Percentiles rank a stretch among this genome's conserved stretches.
phyloP scores from a whole-genome alignment of 2,329 filamentous ascomycete genomes.

The Domatiomyces catenatus region DNA sequence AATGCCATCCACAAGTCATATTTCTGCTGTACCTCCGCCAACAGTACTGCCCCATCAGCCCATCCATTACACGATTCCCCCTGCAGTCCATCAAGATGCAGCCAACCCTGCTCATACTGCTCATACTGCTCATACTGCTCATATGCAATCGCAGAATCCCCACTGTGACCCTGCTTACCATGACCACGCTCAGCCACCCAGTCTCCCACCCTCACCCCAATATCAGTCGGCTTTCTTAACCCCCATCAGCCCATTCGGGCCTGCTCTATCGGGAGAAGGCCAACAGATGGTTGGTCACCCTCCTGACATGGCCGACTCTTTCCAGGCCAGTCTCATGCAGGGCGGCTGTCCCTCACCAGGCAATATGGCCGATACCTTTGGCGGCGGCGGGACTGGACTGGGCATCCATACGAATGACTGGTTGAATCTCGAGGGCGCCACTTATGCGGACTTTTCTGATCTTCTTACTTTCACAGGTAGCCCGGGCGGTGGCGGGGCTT shows the following conservation, averaged over 20 bases:
- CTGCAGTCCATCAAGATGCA: conserved; percentile 11
- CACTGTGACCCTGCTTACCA: conserved; percentile 18
- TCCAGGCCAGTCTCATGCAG: conserved; percentile 32
- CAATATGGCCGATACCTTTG: conserved; percentile 32
- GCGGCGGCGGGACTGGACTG: conserved; percentile 23
- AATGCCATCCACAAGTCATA: conserved; percentile 10
- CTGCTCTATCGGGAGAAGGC: conserved; percentile 36
- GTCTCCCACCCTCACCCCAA: conserved; percentile 90
- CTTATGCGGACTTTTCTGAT: conserved; percentile 26
- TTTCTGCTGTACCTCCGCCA: conserved; percentile 19
- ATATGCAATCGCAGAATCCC: conserved; percentile 12
- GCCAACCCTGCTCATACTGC: conserved; percentile 7
- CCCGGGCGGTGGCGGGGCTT: background rate
- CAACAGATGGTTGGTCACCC: conserved; percentile 35
- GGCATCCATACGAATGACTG: conserved; percentile 18
- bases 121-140: conserved; percentile 6
- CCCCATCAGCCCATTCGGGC: conserved; percentile 31
- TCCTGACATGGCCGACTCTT: conserved; percentile 31
- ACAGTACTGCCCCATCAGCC: conserved; percentile 22
- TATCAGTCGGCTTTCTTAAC: conserved; percentile 47
- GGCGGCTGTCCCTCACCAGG: conserved; percentile 27
- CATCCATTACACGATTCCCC: conserved; percentile 25
- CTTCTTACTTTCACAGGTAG: background rate
- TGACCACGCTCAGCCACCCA: conserved; percentile 29
- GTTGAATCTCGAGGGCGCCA: conserved; percentile 25